Base-by-base conservation (phyloP, 2,329 filamentous ascomycete genomes). In the Aureobasidium sp. region DNA sequence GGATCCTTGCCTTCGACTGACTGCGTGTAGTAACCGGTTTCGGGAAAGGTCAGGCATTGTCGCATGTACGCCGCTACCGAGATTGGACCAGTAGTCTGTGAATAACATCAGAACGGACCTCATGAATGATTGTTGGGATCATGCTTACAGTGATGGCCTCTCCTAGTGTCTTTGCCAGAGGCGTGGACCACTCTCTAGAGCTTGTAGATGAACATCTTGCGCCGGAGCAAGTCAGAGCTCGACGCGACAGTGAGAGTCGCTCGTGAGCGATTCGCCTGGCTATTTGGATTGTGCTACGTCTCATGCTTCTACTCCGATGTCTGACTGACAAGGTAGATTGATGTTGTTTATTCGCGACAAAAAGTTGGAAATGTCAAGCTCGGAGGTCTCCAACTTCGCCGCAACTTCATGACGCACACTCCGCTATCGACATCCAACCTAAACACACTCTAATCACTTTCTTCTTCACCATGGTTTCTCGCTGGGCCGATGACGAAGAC, bases 11-110 rank as follows among this genome's bases (percentile, higher is more conserved):
- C 86, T 64, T 84, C 77, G 60, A 82, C 81, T 27, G 86, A 84
- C 5, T 87, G 84, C 0, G 92, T 97, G 76, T 99, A 99, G 78
- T 99, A 99, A 60, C 94, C 94, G 63, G 91, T 92, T 43, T 91
- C 78, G 65, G 94, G 90, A 12, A 90, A 89, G 0, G 94, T 99
- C 66, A 99, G 84, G 74, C 93, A 97, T 87, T 97, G 96, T 72
- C 94, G 92, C 94, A 99, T 99, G 75, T 92, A 99, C 59, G 91
- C 88, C 5, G 94, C 92, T 64, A 99, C 84, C 0, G 94, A 90
- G 32, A 97, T 86, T 4, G 94, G 93, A 0, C 94, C 94, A 12
- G 94, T 97, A 44, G 88, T 85, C 86, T 89, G 68, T 17, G 46
- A 76, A 78, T 80, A 13, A 3, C 12, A 9, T 59, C 20, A 61